phyloP scores from a whole-genome alignment of 1,139 yeast species.

The Komagataea norvegica region DNA sequence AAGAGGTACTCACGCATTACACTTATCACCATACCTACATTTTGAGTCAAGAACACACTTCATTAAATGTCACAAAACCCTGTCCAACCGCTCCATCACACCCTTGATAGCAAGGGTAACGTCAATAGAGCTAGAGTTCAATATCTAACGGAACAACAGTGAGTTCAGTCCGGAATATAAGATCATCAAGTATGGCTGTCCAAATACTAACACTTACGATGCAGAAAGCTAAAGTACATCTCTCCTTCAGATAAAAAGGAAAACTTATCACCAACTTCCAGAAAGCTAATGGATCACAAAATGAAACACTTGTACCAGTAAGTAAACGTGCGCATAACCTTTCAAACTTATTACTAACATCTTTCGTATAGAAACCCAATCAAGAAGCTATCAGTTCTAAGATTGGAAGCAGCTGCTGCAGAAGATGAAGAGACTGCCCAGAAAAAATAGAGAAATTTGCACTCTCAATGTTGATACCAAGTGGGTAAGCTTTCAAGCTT shows the following conservation, averaged over 20 bases:
- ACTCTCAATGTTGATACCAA: neutral
- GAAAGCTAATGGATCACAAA: conserved; percentile 26
- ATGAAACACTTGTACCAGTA: conserved; percentile 24
- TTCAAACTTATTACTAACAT: conserved; percentile 10
- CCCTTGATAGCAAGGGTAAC: conserved; percentile 26
- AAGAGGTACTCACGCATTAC: no score
- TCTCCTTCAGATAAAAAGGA: conserved; percentile 27
- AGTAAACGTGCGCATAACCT: conserved; percentile 6
- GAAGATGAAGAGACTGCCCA: conserved; percentile 10
- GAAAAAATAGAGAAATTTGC: neutral
- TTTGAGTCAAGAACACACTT: no score
- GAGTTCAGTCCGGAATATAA: no score
- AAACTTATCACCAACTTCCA: conserved; percentile 27
- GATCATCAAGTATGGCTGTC: neutral
- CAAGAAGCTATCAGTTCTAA: conserved; percentile 24
- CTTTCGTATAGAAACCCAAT: conserved; percentile 22
- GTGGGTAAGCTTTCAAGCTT: no score
- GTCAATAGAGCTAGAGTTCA: conserved; percentile 26
- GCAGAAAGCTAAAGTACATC: conserved; percentile 25
- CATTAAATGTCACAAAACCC: conserved; percentile 21
- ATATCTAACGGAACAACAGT: conserved; percentile 26
- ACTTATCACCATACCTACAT: no score
- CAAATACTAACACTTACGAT: conserved; percentile 6
- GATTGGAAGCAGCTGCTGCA: conserved; percentile 20
- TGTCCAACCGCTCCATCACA: conserved; percentile 27